Evolutionary conservation across 2,329 filamentous ascomycete genomes (phyloP).

Genomic region (Xylariaceae sp.): DNA sequence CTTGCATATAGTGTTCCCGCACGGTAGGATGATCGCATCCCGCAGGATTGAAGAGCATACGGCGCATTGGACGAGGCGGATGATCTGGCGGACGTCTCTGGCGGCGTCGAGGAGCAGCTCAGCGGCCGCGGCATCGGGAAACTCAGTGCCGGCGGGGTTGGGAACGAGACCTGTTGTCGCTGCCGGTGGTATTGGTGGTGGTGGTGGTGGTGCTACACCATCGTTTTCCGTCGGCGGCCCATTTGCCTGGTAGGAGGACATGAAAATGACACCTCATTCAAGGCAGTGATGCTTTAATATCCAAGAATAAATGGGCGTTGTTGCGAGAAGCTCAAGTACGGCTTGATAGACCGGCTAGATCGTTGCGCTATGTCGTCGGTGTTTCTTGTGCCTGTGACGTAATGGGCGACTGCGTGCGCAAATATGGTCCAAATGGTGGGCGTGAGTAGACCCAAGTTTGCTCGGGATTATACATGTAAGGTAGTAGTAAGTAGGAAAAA

Average conservation of each 20-base stretch:
- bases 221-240: slow-evolving; percentile 18
- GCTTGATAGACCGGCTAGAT: too few relatives aligned
- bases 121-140: slow-evolving; percentile 16
- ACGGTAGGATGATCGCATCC: slow-evolving; percentile 72
- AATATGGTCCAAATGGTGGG: too few relatives aligned
- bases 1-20: slow-evolving; percentile 74
- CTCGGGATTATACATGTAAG: too few relatives aligned
- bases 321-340: too few relatives aligned
- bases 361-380: too few relatives aligned
- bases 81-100: slow-evolving; percentile 57
- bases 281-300: too few relatives aligned
- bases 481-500: too few relatives aligned
- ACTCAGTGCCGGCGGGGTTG: slow-evolving; percentile 17
- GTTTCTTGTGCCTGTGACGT: too few relatives aligned
- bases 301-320: too few relatives aligned
- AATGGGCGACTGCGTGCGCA: too few relatives aligned
- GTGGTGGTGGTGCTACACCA: slow-evolving; percentile 14
- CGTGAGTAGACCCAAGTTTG: too few relatives aligned
- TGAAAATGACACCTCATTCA: slow-evolving; percentile 20
- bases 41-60: slow-evolving; percentile 66
- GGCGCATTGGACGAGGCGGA: slow-evolving; percentile 74
- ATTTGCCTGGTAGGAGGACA: slow-evolving; percentile 27
- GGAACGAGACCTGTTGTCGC: background rate
- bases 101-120: slow-evolving; percentile 41
- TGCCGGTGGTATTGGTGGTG: slow-evolving; percentile 12